A percentile compares a stretch with the other conserved stretches of the same genome.
phyloP scores from a whole-genome alignment of 2,329 filamentous ascomycete genomes.

The Microdochium bolleyi region DNA sequence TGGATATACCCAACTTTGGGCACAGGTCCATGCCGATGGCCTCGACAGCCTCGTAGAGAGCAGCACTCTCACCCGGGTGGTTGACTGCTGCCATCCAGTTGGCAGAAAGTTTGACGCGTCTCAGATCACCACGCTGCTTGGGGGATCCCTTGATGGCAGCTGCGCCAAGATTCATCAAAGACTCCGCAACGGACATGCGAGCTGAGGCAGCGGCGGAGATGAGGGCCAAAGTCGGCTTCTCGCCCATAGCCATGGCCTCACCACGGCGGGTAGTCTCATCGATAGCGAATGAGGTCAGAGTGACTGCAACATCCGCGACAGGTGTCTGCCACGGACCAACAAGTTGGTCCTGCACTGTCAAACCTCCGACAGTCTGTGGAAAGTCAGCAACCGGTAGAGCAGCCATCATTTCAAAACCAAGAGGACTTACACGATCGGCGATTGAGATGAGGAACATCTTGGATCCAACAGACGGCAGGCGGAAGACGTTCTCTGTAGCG shows the following conservation, averaged over 20 bases:
- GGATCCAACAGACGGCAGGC: slow-evolving; percentile 84
- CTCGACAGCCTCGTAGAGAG: slow-evolving; percentile 86
- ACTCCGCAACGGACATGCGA: slow-evolving; percentile 93
- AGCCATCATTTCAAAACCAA: too few species aligned
- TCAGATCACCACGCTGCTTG: slow-evolving; percentile 54
- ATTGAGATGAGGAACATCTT: slow-evolving; percentile 98
- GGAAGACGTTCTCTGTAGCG: slow-evolving; percentile 74
- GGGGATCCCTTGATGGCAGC: slow-evolving; percentile 22
- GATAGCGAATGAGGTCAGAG: slow-evolving; percentile 67
- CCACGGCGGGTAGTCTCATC: slow-evolving; percentile 65
- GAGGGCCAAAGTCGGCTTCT: slow-evolving; percentile 53
- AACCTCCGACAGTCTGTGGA: slow-evolving; percentile 64
- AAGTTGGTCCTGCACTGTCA: slow-evolving; percentile 88
- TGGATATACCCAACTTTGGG: slow-evolving; percentile 80
- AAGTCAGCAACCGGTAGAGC: background rate
- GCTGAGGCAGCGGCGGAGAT: slow-evolving; percentile 87
- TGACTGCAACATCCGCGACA: slow-evolving; percentile 90
- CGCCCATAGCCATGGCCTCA: slow-evolving; percentile 78
- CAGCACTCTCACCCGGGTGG: slow-evolving; percentile 86
- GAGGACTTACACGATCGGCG: slow-evolving; percentile 54
- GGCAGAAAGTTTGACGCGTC: slow-evolving; percentile 78
- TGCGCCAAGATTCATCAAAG: slow-evolving; percentile 81
- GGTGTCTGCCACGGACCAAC: slow-evolving; percentile 95
- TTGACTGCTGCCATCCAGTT: slow-evolving; percentile 99
- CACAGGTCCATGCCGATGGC: slow-evolving; percentile 91